Conservation (phyloP, 306 rosid species). For the Astragalus glycyphyllos region DNA sequence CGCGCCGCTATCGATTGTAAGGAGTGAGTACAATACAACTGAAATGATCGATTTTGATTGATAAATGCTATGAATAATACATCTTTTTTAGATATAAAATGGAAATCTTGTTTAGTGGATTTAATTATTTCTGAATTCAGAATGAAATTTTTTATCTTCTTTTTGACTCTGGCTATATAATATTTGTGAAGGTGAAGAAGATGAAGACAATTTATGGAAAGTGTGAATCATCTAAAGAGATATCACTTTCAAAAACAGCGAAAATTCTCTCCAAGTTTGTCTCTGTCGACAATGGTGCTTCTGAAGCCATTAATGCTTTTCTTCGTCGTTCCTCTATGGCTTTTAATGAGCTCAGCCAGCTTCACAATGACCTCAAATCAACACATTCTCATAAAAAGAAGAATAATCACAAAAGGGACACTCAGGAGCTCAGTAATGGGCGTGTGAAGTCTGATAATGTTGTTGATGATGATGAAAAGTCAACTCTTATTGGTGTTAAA, state of each 20-base stretch:
- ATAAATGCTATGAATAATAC: no score
- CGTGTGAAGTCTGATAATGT: neutral
- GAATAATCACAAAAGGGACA: no score
- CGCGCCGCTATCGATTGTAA: no score
- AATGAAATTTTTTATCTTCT: no score
- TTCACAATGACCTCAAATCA: slow-evolving; percentile 16
- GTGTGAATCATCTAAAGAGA: slow-evolving; percentile 30
- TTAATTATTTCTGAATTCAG: no score
- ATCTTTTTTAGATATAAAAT: no score
- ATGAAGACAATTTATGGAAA: slow-evolving; percentile 45
- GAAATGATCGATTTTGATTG: no score
- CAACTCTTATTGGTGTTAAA: neutral
- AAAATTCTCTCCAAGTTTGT: slow-evolving; percentile 48
- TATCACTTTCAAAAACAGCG: slow-evolving; percentile 47
- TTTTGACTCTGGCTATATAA: no score
- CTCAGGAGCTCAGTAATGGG: neutral
- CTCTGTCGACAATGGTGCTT: slow-evolving; percentile 53
- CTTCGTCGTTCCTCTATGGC: slow-evolving; percentile 42
- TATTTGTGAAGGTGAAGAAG: neutral
- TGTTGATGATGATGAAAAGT: slow-evolving; percentile 5
- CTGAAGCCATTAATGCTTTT: slow-evolving; percentile 13
- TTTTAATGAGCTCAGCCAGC: slow-evolving; percentile 46
- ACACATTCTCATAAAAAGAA: no score
- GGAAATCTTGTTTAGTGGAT: no score
- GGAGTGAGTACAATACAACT: no score